Base-by-base conservation (phyloP, 345 rosid genomes). In the Cardamine occulta region DNA sequence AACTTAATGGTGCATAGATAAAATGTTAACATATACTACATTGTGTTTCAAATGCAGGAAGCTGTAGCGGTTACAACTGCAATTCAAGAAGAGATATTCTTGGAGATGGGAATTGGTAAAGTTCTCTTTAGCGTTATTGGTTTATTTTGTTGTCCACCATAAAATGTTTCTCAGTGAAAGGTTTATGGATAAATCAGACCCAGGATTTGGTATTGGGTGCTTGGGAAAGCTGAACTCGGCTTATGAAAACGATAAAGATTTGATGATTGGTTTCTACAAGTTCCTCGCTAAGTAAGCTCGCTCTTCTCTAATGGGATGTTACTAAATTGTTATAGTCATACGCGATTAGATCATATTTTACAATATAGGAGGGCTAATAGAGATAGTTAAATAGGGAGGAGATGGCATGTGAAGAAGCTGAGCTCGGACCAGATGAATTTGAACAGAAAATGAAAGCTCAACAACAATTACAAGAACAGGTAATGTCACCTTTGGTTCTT, bases 81-180 rank as follows among this genome's bases (percentile, higher is more conserved):
- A 24, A 83, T 91, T 26, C 93, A 89, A 81, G 87, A 93, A 64
- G 89, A 80, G 67, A 85, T 91, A 40, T 85, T 89, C 75, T 83
- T 82, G 86, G 92, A 91, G 85, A 91, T 88, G 92, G 90, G 90
- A 48, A 80, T 88, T 71, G 96, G 96, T 93, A 59, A 80, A 84
- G 12, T 21, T 21, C 7, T 42, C 47, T 42, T 2, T n/a, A 15
- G 6, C 4, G 4, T 31, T 12, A 1, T 24, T 17, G 6, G 8
- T 17, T 48, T 17, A 8, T n/a, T 17, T 52, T 17, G 7, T 15
- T 14, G 5, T 39, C 8, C 28, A 19, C 2, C 61, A 51, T 29
- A 8, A n/a, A 8, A 47, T 56, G 21, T 12, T n/a, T n/a, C 39
- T 45, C 17, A 55, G 3, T 23, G 42, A 42, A 35, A 28, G 1